Conservation (phyloP, 176 grass and related monocot species). For the Ananas comosus region DNA sequence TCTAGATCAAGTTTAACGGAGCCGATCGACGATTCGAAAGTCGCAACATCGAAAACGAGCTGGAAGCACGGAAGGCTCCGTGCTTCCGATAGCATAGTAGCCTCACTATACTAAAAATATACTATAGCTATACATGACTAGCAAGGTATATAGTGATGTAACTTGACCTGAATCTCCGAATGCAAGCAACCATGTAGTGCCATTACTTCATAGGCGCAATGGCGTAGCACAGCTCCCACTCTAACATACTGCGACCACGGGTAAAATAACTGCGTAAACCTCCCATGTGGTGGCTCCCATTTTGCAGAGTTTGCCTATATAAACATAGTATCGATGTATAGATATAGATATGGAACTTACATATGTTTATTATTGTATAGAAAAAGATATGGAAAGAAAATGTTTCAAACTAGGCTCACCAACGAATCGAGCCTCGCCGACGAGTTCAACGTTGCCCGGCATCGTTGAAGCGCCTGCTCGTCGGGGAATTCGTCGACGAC, state of each 20-base stretch:
- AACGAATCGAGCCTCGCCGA: constrained; percentile 44
- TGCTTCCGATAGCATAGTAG: no score
- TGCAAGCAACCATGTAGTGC: constrained; percentile 43
- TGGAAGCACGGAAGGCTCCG: no score
- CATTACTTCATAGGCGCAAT: constrained; percentile 56
- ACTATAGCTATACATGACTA: background rate
- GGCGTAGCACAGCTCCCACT: constrained; percentile 34
- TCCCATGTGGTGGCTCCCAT: constrained; percentile 56
- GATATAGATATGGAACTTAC: background rate
- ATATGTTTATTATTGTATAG: background rate
- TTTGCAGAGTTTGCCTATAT: constrained; percentile 40
- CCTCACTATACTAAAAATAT: no score
- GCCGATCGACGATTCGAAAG: no score
- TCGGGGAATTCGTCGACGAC: constrained; percentile 12
- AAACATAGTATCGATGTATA: background rate
- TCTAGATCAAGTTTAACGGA: no score
- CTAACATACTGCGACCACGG: constrained; percentile 48
- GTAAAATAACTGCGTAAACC: constrained; percentile 29
- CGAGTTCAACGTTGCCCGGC: constrained; percentile 31
- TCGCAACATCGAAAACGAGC: no score
- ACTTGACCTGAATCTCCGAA: constrained; percentile 40
- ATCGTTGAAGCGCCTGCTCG: constrained; percentile 25
- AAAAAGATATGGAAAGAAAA: background rate
- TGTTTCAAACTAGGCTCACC: constrained; percentile 11
- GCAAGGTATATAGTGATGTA: background rate